A percentile compares a stretch with the other conserved stretches of the same genome.
Conservation (phyloP, 106 monocot species). For the Dioscorea zingiberensis region DNA sequence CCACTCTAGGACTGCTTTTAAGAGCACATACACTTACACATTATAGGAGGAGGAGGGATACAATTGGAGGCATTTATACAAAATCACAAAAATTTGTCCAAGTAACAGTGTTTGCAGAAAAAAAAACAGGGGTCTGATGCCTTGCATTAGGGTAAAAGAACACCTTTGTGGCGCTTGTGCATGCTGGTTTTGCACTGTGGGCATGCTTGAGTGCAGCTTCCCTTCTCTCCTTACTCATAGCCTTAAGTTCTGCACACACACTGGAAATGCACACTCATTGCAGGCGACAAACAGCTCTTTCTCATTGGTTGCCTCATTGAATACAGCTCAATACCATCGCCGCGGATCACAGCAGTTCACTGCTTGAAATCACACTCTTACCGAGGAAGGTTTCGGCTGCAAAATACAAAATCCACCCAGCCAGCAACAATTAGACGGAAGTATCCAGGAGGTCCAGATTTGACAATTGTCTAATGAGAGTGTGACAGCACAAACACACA, state of each 20-base stretch:
- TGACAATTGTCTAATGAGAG: too few relatives aligned
- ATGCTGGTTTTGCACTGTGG: constrained; percentile 73
- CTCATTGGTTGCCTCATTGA: constrained; percentile 7
- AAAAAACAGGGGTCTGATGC: background rate
- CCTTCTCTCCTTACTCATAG: constrained; percentile 75
- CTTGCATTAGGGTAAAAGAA: background rate
- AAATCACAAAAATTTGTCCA: too few relatives aligned
- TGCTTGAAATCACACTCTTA: constrained; percentile 21
- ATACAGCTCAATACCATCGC: constrained; percentile 48
- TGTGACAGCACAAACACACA: too few relatives aligned
- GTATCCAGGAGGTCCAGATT: too few relatives aligned
- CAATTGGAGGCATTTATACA: too few relatives aligned
- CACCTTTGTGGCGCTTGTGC: constrained; percentile 86
- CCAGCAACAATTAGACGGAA: background rate
- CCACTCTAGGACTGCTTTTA: constrained; percentile 72
- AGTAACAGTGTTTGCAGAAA: too few relatives aligned
- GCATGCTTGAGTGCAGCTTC: constrained; percentile 72
- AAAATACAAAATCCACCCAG: background rate
- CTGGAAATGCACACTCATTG: constrained; percentile 80
- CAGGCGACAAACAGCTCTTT: constrained; percentile 75
- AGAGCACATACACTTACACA: background rate
- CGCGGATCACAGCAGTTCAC: constrained; percentile 67
- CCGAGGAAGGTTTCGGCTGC: constrained; percentile 35
- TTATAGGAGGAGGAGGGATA: too few relatives aligned
- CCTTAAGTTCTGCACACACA: constrained; percentile 67